A percentile compares a stretch with the other conserved stretches of the same genome.
Conservation (phyloP, 345 rosid genomes). For the Eucalyptus viminalis region DNA sequence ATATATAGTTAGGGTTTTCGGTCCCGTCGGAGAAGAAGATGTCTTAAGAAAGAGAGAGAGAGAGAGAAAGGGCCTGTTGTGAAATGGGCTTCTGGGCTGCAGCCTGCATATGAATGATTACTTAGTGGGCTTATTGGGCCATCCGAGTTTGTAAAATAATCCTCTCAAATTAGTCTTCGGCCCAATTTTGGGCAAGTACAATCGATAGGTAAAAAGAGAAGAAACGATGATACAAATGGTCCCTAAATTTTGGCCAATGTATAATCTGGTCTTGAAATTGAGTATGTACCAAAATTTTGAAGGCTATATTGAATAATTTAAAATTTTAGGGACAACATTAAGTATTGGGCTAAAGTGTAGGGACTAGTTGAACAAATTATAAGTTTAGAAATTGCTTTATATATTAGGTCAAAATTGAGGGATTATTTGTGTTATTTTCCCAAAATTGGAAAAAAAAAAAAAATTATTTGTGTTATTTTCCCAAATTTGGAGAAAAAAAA, state of each 20-base stretch:
- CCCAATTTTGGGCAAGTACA: neutral
- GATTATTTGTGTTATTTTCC: neutral
- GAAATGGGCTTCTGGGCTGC: neutral
- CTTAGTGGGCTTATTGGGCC: neutral
- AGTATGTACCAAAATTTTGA: no score
- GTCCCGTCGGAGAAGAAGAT: neutral
- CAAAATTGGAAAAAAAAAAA: neutral
- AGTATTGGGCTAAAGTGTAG: rapidly evolving
- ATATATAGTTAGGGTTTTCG: neutral
- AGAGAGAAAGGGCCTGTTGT: neutral
- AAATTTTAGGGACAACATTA: rapidly evolving
- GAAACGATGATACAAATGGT: neutral
- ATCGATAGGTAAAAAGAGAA: neutral
- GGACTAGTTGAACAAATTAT: no score
- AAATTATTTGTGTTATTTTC: neutral
- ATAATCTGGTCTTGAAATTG: no score
- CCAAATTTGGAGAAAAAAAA: no score
- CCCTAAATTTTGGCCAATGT: no score
- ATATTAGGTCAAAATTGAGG: no score
- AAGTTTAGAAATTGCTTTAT: no score
- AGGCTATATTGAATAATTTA: no score
- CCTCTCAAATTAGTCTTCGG: neutral
- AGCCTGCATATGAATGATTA: neutral
- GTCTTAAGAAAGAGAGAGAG: neutral
- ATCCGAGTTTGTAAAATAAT: neutral